A percentile compares a stretch with the other conserved stretches of the same genome.
phyloP scores from a whole-genome alignment of 257 asterid species.

The Paraleonurus japonicus region DNA sequence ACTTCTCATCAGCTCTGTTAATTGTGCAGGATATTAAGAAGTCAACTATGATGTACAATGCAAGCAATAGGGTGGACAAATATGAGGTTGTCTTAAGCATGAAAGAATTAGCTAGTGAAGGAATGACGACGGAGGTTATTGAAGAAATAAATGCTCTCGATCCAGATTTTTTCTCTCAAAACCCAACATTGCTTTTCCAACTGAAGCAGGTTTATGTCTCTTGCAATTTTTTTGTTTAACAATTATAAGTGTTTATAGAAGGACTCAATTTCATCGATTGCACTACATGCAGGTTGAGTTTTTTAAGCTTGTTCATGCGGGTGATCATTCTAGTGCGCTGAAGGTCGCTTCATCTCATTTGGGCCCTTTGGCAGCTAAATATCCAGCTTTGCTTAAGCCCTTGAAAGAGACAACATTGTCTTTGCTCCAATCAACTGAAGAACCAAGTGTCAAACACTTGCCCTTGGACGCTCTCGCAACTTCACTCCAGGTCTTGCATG shows the following conservation, averaged over 20 bases:
- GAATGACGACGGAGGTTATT: slow-evolving; percentile 87
- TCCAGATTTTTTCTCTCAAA: slow-evolving; percentile 69
- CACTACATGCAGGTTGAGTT: slow-evolving; percentile 75
- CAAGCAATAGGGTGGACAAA: slow-evolving; percentile 47
- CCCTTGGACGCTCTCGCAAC: slow-evolving; percentile 83
- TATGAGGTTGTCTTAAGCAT: slow-evolving; percentile 59
- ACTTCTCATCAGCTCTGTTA: slow-evolving; percentile 24
- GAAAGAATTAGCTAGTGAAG: slow-evolving; percentile 78
- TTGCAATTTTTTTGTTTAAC: slow-evolving; percentile 3
- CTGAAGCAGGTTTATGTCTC: slow-evolving; percentile 72
- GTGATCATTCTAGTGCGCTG: slow-evolving; percentile 80
- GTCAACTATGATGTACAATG: slow-evolving; percentile 35
- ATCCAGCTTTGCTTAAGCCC: slow-evolving; percentile 75
- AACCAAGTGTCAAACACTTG: slow-evolving; percentile 50
- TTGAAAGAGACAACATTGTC: slow-evolving; percentile 80
- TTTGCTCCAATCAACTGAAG: slow-evolving; percentile 79
- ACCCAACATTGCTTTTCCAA: slow-evolving; percentile 76
- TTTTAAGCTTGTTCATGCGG: slow-evolving; percentile 65
- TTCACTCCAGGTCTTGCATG: slow-evolving; percentile 75
- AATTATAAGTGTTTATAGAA: not conserved
- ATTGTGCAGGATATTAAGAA: slow-evolving; percentile 53
- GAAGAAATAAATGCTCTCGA: slow-evolving; percentile 76
- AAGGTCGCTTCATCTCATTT: slow-evolving; percentile 79
- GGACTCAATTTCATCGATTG: slow-evolving; percentile 9
- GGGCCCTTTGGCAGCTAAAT: slow-evolving; percentile 91